Base-by-base conservation (phyloP, 768 basidiomycete genomes). In the Lepiota subincarnata region DNA sequence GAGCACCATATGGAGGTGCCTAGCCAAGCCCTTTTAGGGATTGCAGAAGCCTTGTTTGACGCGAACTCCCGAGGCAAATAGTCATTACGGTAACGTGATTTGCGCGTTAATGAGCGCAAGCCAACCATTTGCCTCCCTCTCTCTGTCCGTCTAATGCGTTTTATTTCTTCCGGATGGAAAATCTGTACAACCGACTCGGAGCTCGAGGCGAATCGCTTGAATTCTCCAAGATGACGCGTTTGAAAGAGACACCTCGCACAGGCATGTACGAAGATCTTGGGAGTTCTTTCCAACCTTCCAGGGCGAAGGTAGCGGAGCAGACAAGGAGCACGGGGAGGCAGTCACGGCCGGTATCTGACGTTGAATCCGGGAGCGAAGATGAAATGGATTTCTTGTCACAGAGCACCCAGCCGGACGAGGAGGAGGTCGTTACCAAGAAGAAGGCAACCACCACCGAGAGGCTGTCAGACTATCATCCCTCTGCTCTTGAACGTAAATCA, bases 371-470 rank as follows among this genome's bases (percentile, higher is more conserved):
- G 7, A 47, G 53, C 14, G 58, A 54, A 1, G 62, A 63, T 48
- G 60, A 63, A 53, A 49, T 68, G 31, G 62, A 68, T 53, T 53
- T 58, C 13, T 42, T 66, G 16, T 63, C 65, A n/a, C 50, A 53
- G 6, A 53, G 28, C 11, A 53, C 38, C 6, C 42, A 43, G 31
- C 35, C 34, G 10, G 48, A 57, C 34, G 46, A 56, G 48, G 55
- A 37, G 26, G 58, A 61, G 36, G 13, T 50, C 6, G 43, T 50
- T 24, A 58, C 57, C n/a, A 55, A 59, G 47, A 44, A 55, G 22
- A 55, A 63, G 3, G 12, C 20, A 48, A 34, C 37, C 52, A 54
- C 20, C 44, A 58, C 42, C 55, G 54, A 14, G 49, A 55, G 6
- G 31, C 31, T 31, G 31, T 11, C 31, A 31, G 31, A 45, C 34